These are phyloP conservation scores for Backusella tuberculispora DNA, from an alignment of 192 early-diverging fungal genomes.

Conservation along the genomic window DNA sequence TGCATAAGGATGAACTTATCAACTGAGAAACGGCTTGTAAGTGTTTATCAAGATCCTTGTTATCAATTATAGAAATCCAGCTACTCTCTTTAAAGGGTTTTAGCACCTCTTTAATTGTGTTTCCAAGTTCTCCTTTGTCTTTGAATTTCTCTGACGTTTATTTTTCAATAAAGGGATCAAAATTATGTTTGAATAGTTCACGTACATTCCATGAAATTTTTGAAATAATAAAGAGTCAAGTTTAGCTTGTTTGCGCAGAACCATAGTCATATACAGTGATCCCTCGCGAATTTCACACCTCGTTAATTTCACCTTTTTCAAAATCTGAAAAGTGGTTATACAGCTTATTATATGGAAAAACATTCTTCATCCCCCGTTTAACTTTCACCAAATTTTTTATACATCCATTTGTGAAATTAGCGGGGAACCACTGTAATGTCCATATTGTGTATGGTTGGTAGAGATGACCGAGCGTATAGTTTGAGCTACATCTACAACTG, in stretches of 20 bases:
- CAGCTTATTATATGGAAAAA: no score
- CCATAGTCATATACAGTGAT: not conserved
- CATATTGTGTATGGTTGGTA: conserved; percentile 4
- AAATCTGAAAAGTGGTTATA: no score
- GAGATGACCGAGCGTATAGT: not conserved
- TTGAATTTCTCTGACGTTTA: not conserved
- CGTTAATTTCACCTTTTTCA: no score
- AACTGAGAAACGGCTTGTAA: not conserved
- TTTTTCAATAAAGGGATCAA: conserved; percentile 12
- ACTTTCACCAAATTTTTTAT: no score
- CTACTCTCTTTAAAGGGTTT: conserved; percentile 3
- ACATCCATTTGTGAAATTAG: no score
- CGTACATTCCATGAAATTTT: conserved; percentile 12
- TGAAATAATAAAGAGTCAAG: conserved; percentile 11
- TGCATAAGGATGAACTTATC: conserved; percentile 50
- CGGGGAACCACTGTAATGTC: no score
- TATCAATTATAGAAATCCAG: not conserved
- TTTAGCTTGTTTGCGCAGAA: conserved; percentile 21
- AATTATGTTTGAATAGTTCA: not conserved
- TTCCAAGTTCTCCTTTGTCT: conserved; percentile 12
- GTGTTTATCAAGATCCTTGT: conserved; percentile 13
- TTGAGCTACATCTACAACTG: conserved; percentile 7
- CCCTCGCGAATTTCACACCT: no score
- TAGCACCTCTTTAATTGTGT: not conserved
- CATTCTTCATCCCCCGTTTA: no score